These are phyloP conservation scores for Macaranga tanarius DNA, from an alignment of 441 rosid species.

Conservation along the genomic window DNA sequence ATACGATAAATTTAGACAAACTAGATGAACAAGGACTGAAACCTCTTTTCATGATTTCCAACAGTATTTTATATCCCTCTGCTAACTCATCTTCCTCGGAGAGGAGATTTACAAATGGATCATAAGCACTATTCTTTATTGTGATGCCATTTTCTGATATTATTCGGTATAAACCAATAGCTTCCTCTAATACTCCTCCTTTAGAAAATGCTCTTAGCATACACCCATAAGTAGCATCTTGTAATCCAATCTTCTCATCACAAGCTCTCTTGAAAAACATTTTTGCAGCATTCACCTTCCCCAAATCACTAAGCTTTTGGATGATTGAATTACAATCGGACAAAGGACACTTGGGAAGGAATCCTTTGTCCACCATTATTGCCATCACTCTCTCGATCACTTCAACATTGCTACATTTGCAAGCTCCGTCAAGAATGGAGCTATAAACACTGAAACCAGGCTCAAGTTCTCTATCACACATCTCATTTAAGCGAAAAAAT, in stretches of 20 bases:
- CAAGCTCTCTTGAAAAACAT: slow-evolving; percentile 52
- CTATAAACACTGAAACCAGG: slow-evolving; percentile 47
- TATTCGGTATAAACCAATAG: slow-evolving; percentile 36
- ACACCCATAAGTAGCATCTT: slow-evolving; percentile 47
- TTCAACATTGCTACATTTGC: slow-evolving; percentile 41
- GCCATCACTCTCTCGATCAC: slow-evolving; percentile 41
- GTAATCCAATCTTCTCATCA: slow-evolving; percentile 33
- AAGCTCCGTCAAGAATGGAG: slow-evolving; percentile 67
- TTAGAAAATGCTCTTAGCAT: slow-evolving; percentile 47
- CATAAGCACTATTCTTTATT: slow-evolving; percentile 43
- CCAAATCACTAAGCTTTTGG: slow-evolving; percentile 57
- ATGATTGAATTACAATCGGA: slow-evolving; percentile 34
- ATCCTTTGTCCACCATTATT: slow-evolving; percentile 42
- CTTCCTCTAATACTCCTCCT: slow-evolving; percentile 50
- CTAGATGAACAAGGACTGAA: slow-evolving; percentile 35
- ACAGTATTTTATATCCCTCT: slow-evolving; percentile 39
- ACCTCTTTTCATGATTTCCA: slow-evolving; percentile 47
- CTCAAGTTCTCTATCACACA: slow-evolving; percentile 43
- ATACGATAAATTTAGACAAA: slow-evolving; percentile 46
- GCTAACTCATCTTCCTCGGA: slow-evolving; percentile 38
- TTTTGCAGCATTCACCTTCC: slow-evolving; percentile 51
- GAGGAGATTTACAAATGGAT: slow-evolving; percentile 47
- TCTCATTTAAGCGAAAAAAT: slow-evolving; percentile 44
- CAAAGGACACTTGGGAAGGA: slow-evolving; percentile 28
- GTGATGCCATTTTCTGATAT: slow-evolving; percentile 34